phyloP scores from a whole-genome alignment of 768 basidiomycete genomes.

The Tephrocybe sp. region DNA sequence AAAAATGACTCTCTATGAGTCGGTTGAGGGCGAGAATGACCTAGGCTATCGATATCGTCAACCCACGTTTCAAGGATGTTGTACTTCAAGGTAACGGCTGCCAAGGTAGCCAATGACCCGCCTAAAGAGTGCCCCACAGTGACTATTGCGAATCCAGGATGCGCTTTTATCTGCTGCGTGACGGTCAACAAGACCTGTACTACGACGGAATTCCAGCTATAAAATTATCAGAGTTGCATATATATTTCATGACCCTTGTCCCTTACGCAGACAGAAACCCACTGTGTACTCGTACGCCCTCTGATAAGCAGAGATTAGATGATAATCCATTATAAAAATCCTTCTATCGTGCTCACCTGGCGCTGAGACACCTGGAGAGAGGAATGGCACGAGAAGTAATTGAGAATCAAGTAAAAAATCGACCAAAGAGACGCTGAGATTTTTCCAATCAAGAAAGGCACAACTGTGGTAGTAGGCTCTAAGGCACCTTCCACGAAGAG shows the following conservation, averaged over 20 bases:
- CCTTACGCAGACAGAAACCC: conserved; percentile 52
- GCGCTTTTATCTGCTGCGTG: conserved; percentile 28
- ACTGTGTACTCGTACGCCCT: conserved; percentile 41
- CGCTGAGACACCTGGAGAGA: conserved; percentile 40
- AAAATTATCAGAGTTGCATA: background rate
- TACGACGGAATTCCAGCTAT: conserved; percentile 50
- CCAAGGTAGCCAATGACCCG: conserved; percentile 48
- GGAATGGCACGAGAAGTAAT: conserved; percentile 40
- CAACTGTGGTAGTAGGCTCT: background rate
- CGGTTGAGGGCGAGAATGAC: background rate
- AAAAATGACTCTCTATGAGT: conserved; percentile 26
- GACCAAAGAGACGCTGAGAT: conserved; percentile 35
- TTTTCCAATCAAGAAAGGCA: background rate
- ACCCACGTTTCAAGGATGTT: conserved; percentile 37
- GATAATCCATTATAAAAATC: background rate
- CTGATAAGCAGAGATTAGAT: conserved; percentile 22
- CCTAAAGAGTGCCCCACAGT: conserved; percentile 56
- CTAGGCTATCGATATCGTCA: background rate
- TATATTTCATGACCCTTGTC: background rate
- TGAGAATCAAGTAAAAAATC: conserved; percentile 43
- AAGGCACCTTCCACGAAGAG: conserved; percentile 48
- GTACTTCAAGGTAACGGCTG: conserved; percentile 41
- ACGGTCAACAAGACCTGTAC: conserved; percentile 37
- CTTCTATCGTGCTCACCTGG: conserved; percentile 28
- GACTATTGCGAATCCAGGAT: conserved; percentile 39